Base-by-base conservation (phyloP, 2,329 filamentous ascomycete genomes). In the Exserohilum turcica region DNA sequence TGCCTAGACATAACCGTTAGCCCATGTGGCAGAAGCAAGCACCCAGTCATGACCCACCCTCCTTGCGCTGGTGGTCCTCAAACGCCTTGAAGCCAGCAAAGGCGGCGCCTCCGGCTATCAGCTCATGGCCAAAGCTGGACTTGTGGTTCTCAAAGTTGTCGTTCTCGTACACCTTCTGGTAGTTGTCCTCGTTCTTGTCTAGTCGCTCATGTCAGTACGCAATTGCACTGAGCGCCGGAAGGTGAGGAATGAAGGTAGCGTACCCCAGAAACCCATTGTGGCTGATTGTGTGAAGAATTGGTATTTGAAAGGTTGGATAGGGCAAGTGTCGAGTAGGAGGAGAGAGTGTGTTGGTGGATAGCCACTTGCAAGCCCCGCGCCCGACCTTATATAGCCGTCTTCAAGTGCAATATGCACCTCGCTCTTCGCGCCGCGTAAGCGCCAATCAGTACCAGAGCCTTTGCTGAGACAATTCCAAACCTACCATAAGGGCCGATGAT, bases 21-120 rank as follows among this genome's bases (percentile, higher is more conserved):
- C 21, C 15, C 15, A 15, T 31, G 13, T 33, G 60, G 10, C 4
- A 28, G 3, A 6, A 5, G 31, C 27, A 28, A 10, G 19, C 13
- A 12, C 19, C 7, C 16, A 3, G 12, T 15, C 15, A 9, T 24
- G 5, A 67, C 78, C 21, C 78, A 86, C 86, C 89, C 72, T 90
- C 80, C 51, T 77, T 79, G 67, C 88, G 86, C 78, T 92, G 88
- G 66, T 84, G 80, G 74, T 92, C 86, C 77, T 92, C 89, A 67
- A 86, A 92, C 18, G 86, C 79, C 81, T 91, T 91, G 83, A 93
- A 89, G 66, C 86, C 90, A 60, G 85, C 87, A 71, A 93, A 93
- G 57, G 87, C 85, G 52, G 89, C 90, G 52, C 86, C 90, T 58
- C 89, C 89, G 60, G 86, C 89, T 50, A 92, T 72, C 42, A 90